phyloP scores from a whole-genome alignment of 73 alveolate species.

The Halteria grandinella region DNA sequence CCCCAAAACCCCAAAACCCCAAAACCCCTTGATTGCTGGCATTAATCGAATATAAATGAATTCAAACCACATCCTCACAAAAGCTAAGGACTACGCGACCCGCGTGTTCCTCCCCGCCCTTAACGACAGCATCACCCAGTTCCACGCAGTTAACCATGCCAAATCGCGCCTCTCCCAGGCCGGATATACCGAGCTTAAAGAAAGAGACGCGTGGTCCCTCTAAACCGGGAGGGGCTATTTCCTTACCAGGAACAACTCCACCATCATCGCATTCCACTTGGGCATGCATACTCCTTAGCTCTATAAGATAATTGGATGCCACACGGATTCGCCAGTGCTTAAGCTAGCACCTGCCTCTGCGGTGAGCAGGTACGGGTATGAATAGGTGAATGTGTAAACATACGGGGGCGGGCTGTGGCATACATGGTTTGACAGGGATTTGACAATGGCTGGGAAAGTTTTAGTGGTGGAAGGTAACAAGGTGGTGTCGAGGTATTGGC shows the following conservation, averaged over 20 bases:
- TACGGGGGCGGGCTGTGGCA: conserved; percentile 99
- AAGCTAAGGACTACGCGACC: conserved; percentile 72
- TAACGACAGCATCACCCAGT: conserved; percentile 84
- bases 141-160: conserved; percentile 89
- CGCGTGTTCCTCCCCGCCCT: conserved; percentile 73
- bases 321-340: conserved; percentile 97
- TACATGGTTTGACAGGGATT: conserved; percentile 99
- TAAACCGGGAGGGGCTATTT: conserved; percentile 92
- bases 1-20: too few species aligned
- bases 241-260: conserved; percentile 91
- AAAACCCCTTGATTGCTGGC: too few species aligned
- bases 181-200: conserved; percentile 90
- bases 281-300: conserved; percentile 77
- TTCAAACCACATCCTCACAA: conserved; percentile 22
- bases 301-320: conserved; percentile 96
- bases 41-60: conserved; percentile 8
- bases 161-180: conserved; percentile 77
- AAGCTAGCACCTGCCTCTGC: conserved; percentile 94
- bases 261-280: conserved; percentile 94
- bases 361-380: conserved; percentile 76
- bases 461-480: conserved; percentile 80
- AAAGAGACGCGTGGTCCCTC: conserved; percentile 90
- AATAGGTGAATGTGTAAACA: conserved; percentile 85
- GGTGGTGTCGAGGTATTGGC: conserved; percentile 82
- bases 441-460: conserved; percentile 95